phyloP scores from a whole-genome alignment of 2,329 filamentous ascomycete genomes.

The Albifimbria verrucaria region DNA sequence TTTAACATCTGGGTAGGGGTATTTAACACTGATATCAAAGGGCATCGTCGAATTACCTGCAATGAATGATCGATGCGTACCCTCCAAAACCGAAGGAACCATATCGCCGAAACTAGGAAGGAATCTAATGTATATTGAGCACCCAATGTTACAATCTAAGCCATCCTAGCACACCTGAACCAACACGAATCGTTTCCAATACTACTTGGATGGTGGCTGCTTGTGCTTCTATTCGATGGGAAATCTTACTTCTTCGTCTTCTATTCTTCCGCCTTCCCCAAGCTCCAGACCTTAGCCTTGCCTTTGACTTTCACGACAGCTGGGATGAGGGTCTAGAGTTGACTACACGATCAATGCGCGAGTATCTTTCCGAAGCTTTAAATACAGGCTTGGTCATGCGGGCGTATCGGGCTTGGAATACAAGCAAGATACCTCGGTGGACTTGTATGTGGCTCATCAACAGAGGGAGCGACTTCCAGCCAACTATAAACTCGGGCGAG shows the following conservation, averaged over 20 bases:
- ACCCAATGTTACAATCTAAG: not conserved
- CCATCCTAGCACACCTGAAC: not conserved
- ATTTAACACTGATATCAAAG: too few species aligned
- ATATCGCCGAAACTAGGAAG: too few species aligned
- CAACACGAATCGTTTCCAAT: not conserved
- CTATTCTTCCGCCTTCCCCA: constrained; percentile 3
- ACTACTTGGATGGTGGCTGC: not conserved
- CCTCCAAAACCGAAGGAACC: too few species aligned
- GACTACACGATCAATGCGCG: not conserved
- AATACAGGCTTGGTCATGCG: constrained; percentile 2
- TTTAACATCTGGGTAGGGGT: too few species aligned
- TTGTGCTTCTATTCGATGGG: not conserved
- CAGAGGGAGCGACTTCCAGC: constrained; percentile 2
- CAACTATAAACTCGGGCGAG: not conserved
- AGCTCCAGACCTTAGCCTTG: constrained; percentile 1
- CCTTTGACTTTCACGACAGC: constrained; percentile 2
- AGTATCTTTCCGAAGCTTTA: not conserved
- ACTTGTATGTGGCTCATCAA: constrained; percentile 6
- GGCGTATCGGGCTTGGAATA: constrained; percentile 1
- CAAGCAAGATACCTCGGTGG: constrained; percentile 1
- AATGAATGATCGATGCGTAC: too few species aligned
- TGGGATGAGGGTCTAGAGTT: not conserved
- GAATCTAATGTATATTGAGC: not conserved
- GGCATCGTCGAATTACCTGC: too few species aligned
- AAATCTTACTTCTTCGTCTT: not conserved